Conservation (phyloP, 164 flowering plant genomes). For the Hamamelis virginiana region DNA sequence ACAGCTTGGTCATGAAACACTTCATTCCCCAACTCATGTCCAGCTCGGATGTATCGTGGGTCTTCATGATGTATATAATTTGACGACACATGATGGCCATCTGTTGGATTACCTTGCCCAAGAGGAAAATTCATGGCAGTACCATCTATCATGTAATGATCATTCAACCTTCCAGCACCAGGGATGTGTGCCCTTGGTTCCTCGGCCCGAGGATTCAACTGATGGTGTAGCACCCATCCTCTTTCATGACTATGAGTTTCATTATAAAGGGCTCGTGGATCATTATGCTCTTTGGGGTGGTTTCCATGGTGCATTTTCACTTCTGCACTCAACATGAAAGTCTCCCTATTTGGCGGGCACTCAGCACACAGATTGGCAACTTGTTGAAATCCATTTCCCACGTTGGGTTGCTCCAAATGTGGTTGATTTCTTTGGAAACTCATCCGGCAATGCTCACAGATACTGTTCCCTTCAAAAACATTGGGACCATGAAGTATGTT, state of each 20-base stretch:
- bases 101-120: constrained; percentile 44
- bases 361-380: constrained; percentile 43
- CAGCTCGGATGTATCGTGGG: constrained; percentile 40
- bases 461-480: constrained; percentile 53
- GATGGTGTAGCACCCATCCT: constrained; percentile 68
- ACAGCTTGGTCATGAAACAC: constrained; percentile 52
- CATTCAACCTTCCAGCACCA: constrained; percentile 57
- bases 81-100: constrained; percentile 40
- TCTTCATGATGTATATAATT: constrained; percentile 51
- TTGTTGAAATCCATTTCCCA: constrained; percentile 49
- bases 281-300: constrained; percentile 50
- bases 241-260: constrained; percentile 61
- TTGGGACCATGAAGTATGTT: constrained; percentile 48
- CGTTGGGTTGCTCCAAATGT: constrained; percentile 55
- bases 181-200: constrained; percentile 52
- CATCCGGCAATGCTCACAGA: constrained; percentile 61
- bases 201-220: constrained; percentile 49
- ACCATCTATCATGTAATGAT: constrained; percentile 56
- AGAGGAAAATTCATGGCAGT: constrained; percentile 40
- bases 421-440: constrained; percentile 57
- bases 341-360: constrained; percentile 52
- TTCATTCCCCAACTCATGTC: constrained; percentile 57
- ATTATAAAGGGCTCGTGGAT: constrained; percentile 35
- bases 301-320: constrained; percentile 46
- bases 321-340: constrained; percentile 43